Base-by-base conservation (phyloP, 179 eudicot species). In the Beta macrorhiza region DNA sequence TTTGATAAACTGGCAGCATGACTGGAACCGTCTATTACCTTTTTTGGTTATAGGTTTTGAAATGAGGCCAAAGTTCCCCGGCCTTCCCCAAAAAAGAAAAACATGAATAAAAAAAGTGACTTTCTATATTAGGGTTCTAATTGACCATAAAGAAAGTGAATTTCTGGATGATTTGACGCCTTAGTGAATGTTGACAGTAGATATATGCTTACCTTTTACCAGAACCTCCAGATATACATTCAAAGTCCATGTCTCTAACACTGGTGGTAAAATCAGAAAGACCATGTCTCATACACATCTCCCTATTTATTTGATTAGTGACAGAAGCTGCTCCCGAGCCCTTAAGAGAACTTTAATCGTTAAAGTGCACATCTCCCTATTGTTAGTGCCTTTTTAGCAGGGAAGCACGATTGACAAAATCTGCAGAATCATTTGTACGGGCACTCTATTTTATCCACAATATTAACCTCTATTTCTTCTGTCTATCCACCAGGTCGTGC, bases 141-240 rank as follows among this genome's bases (percentile, higher is more conserved):
- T 65, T 52, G n/a, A 11, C 53, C 67, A 61, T 19, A 11, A 12
- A 51, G 42, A 64, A 32, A 20, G 4, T 11, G 13, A 67, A 29
- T 71, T 79, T 22, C 44, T 12, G 44, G 6, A 14, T 57, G 20
- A 12, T 67, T 47, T n/a, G 25, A 47, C 10, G 20, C 4, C 56
- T 56, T 57, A 53, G 61, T 37, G 42, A 1, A 1, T 55, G 55
- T 25, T 37, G 29, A 15, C 19, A 15, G 63, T 17, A 58, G 12
- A 42, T 20, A 51, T n/a, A 20, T 75, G 52, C 10, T 19, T 37
- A 7, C 58, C 45, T 9, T 45, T 16, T 64, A 13, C 58, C 70
- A 72, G 70, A 49, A 67, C 22, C 61, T 72, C 20, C n/a, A 80
- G 63, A 53, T 49, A 13, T 15, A 79, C 17, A 79, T 79, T 72